phyloP scores from a whole-genome alignment of 2,329 filamentous ascomycete genomes.

The Pestalotiopsis sp. region DNA sequence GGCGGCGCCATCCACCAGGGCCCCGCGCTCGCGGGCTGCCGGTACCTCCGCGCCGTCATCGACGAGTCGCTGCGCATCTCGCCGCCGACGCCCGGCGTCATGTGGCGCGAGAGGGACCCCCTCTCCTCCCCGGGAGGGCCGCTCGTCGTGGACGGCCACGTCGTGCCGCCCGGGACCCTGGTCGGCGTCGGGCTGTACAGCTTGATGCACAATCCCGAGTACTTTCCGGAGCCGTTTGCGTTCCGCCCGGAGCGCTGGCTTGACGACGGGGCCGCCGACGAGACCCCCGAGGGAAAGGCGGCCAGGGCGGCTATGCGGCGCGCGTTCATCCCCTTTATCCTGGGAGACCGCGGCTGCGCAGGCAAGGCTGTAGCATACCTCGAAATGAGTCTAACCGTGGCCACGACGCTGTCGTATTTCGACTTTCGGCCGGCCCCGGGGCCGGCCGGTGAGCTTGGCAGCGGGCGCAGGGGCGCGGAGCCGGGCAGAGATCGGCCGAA shows the following conservation, averaged over 20 bases:
- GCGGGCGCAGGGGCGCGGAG: background rate
- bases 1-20: conserved; percentile 16
- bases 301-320: background rate
- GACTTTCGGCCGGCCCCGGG: conserved; percentile 11
- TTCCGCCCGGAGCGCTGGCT: conserved; percentile 39
- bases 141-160: conserved; percentile 22
- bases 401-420: conserved; percentile 22
- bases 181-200: conserved; percentile 35
- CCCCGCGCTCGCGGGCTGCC: conserved; percentile 15
- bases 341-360: conserved; percentile 36
- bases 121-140: background rate
- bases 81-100: conserved; percentile 11
- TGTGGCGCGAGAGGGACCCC: background rate
- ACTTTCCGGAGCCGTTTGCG: conserved; percentile 26
- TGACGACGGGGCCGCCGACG: conserved; percentile 13
- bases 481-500: background rate
- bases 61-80: conserved; percentile 24
- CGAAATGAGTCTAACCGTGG: conserved; percentile 22
- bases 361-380: conserved; percentile 31
- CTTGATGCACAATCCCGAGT: conserved; percentile 35
- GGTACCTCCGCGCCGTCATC: conserved; percentile 23
- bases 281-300: background rate
- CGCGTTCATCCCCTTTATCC: conserved; percentile 33
- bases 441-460: background rate
- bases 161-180: conserved; percentile 35